A percentile compares a stretch with the other conserved stretches of the same genome.
Evolutionary conservation across 164 flowering plant genomes (phyloP).

Genomic region (Umbellularia californica): DNA sequence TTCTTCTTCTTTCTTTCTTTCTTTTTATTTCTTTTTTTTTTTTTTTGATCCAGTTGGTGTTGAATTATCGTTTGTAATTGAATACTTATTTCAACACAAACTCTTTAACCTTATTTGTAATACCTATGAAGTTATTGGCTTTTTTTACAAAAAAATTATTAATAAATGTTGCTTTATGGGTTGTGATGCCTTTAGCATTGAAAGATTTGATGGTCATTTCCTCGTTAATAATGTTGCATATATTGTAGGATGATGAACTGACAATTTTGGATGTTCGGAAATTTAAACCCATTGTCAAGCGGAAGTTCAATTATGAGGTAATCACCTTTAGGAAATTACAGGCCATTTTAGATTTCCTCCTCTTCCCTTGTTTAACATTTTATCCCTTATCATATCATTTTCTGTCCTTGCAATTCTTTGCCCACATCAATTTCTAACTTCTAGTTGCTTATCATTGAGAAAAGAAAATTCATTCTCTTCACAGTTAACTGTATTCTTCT

Average conservation of each 20-base stretch:
- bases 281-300: slow-evolving; percentile 81
- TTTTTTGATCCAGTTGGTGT: too few relatives aligned
- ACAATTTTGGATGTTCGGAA: slow-evolving; percentile 95
- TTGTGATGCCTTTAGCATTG: neutral
- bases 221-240: neutral
- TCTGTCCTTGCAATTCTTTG: neutral
- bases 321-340: slow-evolving; percentile 6
- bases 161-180: too few relatives aligned
- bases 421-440: neutral
- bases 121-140: too few relatives aligned
- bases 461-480: neutral
- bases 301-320: slow-evolving; percentile 94
- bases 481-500: neutral
- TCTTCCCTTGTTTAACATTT: neutral
- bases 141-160: too few relatives aligned
- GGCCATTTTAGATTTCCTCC: neutral
- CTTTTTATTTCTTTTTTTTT: too few relatives aligned
- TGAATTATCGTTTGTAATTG: too few relatives aligned
- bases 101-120: too few relatives aligned
- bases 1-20: too few relatives aligned
- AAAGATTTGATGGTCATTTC: neutral
- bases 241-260: slow-evolving; percentile 81
- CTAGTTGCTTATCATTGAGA: neutral
- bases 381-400: neutral
- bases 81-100: too few relatives aligned